Base-by-base conservation (phyloP, 176 grass and related monocot species). In the Aegilops umbellulata region DNA sequence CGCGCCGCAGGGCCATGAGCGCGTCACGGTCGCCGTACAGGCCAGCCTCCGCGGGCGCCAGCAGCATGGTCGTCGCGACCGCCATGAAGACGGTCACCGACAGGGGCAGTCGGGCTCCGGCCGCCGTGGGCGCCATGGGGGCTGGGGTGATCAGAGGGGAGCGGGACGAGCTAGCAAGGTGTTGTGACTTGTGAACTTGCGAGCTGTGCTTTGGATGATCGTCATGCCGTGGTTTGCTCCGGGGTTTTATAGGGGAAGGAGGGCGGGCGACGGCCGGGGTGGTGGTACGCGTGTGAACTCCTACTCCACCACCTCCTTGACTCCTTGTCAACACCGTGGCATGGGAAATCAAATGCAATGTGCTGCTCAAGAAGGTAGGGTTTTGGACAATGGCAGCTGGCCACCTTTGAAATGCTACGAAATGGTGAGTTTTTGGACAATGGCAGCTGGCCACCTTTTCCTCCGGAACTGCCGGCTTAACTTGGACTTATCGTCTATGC, bases 21-120 rank as follows among this genome's bases (percentile, higher is more conserved):
- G 85, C 91, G 10, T 92, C 80, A 1, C 82, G 51, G 51, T 55
- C 51, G 2, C 15, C 70, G 44, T 89, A 81, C 29, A 74, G 57
- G 84, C 87, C 91, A 7, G 80, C 76, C 7, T 22, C 38, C 16
- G 65, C 86, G 6, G 63, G 22, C 1, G 35, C 8, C 57, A 60
- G 57, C 20, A 55, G 51, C 51, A 55, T 20, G 51, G 6, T 55
- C 17, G 23, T 11, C 27, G 20, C 78, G 57, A 78, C 7, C 13
- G 73, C 10, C 13, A 49, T 1, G 14, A 49, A 49, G 46, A 49
- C 4, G 14, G 46, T 49, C 14, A 49, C 14, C 46, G 46, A 1
- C 27, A 36, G 6, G 47, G 83, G 36, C 27, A 82, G 0, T 23
- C 19, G n/a, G 49, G 44, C 78, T 76, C 35, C 60, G 36, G 92